Base-by-base conservation (phyloP, 2,329 filamentous ascomycete species). In the Fusarium multiceps region DNA sequence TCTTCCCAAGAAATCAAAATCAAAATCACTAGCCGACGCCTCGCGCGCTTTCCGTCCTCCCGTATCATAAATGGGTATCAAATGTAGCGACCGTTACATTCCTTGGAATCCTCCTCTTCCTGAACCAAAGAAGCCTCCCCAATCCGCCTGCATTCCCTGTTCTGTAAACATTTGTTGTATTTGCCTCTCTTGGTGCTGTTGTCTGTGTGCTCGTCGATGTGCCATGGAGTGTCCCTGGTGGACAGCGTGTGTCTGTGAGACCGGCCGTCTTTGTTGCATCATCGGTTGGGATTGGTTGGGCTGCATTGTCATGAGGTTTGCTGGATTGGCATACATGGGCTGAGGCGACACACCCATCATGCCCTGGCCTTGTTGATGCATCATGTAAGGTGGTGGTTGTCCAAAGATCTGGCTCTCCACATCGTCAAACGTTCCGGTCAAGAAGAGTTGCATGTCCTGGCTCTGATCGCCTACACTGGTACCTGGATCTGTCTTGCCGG, bases 361-460 rank as follows among this genome's bases (percentile, higher is more conserved):
- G 37, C 80, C 76, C 50, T 83, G 81, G 6, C 76, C 75, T 46
- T 83, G 80, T 25, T 80, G 77, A 20, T 80, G 77, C 46, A 92
- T 87, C 71, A 93, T 82, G 74, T 93, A 94, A 40, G 90, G 88
- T 18, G 91, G 90, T 40, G 93, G 84, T 2, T 91, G 88, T 0
- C 89, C 90, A 61, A 93, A 88, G 14, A 94, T 83, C 68, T 93
- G 91, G 20, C 90, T 91, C 74, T 94, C 92, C 53, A 92, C 87
- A 56, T 91, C 90, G 68, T 90, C 89, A 66, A 87, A 86, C 7
- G 86, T 78, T 21, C 81, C 82, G 5, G 85, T 82, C 63, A 88
- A 82, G 76, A 85, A 87, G 67, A 87, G 87, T 49, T 83, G 81
- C 60, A 81, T 76, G 28, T 82, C 79, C 54, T 78, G 74, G 10